Conservation (phyloP, 495 filamentous ascomycete genomes). For the Collariella sp. region DNA sequence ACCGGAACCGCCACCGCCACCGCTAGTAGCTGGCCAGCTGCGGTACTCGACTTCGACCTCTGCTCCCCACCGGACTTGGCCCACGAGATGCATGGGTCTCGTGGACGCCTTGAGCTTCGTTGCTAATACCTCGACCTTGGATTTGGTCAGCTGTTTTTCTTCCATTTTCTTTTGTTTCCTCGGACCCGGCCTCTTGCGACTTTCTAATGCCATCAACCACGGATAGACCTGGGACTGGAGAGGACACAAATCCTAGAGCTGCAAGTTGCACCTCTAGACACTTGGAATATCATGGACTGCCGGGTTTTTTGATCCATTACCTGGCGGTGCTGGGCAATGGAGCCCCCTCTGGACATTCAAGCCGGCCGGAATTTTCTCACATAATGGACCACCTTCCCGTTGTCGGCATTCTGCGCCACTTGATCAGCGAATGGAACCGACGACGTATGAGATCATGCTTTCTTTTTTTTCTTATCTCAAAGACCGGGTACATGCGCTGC, state of each 20-base stretch:
- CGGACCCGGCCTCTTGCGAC: conserved; percentile 27
- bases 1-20: conserved; percentile 23
- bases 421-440: conserved; percentile 14
- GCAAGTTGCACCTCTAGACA: conserved; percentile 38
- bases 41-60: conserved; percentile 8
- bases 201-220: conserved; percentile 26
- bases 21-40: conserved; percentile 16
- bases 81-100: conserved; percentile 11
- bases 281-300: conserved; percentile 8
- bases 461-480: conserved; percentile 14
- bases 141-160: conserved; percentile 12
- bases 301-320: not conserved
- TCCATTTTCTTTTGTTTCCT: conserved; percentile 8
- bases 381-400: conserved; percentile 4
- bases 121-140: conserved; percentile 23
- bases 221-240: conserved; percentile 35
- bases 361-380: not conserved
- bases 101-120: conserved; percentile 10
- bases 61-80: conserved; percentile 4
- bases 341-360: not conserved
- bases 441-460: conserved; percentile 25
- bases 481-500: conserved; percentile 14
- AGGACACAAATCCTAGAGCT: conserved; percentile 30
- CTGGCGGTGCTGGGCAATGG: not conserved
- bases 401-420: conserved; percentile 9